These are phyloP conservation scores for Coemansia sp. DNA, from an alignment of 192 early-diverging fungal genomes.

Conservation along the genomic window DNA sequence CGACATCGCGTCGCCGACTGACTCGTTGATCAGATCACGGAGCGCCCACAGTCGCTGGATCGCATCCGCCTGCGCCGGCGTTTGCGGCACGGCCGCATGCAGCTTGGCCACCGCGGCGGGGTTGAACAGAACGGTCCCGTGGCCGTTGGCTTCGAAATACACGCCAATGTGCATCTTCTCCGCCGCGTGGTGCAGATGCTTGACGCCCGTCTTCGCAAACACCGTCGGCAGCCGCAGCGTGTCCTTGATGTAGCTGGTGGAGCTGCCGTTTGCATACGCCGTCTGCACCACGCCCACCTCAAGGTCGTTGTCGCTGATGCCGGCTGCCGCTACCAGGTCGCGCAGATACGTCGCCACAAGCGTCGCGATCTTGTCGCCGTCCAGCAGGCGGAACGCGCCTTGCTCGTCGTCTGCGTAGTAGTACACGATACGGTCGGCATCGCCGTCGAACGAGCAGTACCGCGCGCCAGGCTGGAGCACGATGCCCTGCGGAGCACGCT, in stretches of 20 bases:
- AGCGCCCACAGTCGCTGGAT: conserved; percentile 78
- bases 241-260: conserved; percentile 89
- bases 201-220: conserved; percentile 96
- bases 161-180: conserved; percentile 97
- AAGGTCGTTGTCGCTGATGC: conserved; percentile 61
- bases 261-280: conserved; percentile 98
- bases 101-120: conserved; percentile 67
- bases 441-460: conserved; percentile 92
- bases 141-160: conserved; percentile 99
- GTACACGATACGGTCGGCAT: conserved; percentile 97
- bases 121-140: conserved; percentile 98
- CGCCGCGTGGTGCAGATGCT: conserved; percentile 98
- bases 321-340: conserved; percentile 79
- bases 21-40: conserved; percentile 96
- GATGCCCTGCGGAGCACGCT: conserved; percentile 73
- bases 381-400: conserved; percentile 85
- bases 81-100: conserved; percentile 44
- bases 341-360: conserved; percentile 93
- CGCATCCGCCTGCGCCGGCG: conserved; percentile 76
- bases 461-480: conserved; percentile 67
- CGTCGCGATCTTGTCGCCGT: conserved; percentile 99
- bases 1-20: conserved; percentile 97
- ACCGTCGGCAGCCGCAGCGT: conserved; percentile 91
- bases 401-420: conserved; percentile 83
- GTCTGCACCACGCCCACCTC: conserved; percentile 97